Conservation (phyloP, 148 eudicot species). For the Drosera capensis region DNA sequence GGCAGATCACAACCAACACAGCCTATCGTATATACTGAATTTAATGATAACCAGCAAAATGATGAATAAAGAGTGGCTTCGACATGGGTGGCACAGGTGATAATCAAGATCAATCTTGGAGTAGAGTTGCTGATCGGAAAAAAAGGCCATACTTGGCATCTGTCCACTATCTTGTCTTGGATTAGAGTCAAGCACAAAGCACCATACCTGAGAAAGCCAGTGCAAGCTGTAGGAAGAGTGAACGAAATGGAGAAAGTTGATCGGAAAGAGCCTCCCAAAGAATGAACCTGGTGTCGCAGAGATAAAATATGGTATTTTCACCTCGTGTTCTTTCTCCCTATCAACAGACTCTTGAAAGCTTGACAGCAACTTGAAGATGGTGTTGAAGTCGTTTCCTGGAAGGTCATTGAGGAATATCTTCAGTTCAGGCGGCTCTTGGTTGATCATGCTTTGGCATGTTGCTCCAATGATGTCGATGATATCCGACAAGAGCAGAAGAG, state of each 20-base stretch:
- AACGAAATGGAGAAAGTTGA: constrained; percentile 35
- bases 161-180: background rate
- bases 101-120: too few relatives aligned
- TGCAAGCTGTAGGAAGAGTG: constrained; percentile 78
- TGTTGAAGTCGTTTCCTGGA: constrained; percentile 60
- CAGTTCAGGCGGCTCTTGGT: constrained; percentile 18
- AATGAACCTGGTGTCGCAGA: constrained; percentile 44
- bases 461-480: constrained; percentile 15
- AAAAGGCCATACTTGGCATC: too few relatives aligned
- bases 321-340: constrained; percentile 14
- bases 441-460: constrained; percentile 3
- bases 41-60: too few relatives aligned
- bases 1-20: too few relatives aligned
- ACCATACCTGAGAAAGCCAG: constrained; percentile 63
- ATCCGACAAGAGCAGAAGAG: constrained; percentile 15
- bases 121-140: too few relatives aligned
- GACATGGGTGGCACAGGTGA: too few relatives aligned
- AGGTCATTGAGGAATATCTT: constrained; percentile 51
- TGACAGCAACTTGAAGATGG: constrained; percentile 21
- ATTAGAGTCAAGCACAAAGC: background rate
- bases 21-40: too few relatives aligned
- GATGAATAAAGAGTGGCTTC: too few relatives aligned
- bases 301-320: constrained; percentile 29
- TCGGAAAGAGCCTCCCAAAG: constrained; percentile 47
- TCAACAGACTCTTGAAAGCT: constrained; percentile 13